Evolutionary conservation across 805 yeast genomes (phyloP).

Genomic region (Pichia heedii): DNA sequence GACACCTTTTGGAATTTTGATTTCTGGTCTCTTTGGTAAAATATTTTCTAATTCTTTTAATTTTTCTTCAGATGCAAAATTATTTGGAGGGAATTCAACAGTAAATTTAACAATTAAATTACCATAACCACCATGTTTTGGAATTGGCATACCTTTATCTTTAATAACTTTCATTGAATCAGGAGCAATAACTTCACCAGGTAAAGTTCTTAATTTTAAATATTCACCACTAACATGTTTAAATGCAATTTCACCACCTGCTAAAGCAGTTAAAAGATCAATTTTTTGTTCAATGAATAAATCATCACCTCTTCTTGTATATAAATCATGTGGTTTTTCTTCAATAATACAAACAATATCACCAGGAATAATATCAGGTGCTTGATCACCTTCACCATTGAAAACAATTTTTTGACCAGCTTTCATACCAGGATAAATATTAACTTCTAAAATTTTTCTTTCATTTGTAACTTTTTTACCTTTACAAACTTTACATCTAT

Average conservation of each 20-base stretch:
- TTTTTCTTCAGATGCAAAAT: constrained; percentile 68
- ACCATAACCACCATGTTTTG: constrained; percentile 82
- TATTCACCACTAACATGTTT: constrained; percentile 90
- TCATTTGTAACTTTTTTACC: constrained; percentile 85
- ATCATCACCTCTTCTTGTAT: constrained; percentile 85
- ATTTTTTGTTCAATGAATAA: constrained; percentile 76
- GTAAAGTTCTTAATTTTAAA: constrained; percentile 70
- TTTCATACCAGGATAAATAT: constrained; percentile 94
- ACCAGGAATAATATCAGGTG: constrained; percentile 91
- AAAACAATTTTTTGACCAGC: constrained; percentile 87
- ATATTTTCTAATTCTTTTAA: constrained; percentile 63
- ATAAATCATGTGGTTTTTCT: constrained; percentile 77
- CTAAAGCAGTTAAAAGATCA: constrained; percentile 88
- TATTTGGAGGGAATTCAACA: constrained; percentile 75
- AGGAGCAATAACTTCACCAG: constrained; percentile 92
- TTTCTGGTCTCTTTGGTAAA: constrained; percentile 66
- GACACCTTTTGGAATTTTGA: constrained; percentile 58
- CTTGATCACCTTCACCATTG: constrained; percentile 96
- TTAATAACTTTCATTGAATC: constrained; percentile 73
- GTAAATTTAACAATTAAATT: constrained; percentile 78
- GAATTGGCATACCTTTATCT: constrained; percentile 96
- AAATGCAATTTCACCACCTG: constrained; percentile 88
- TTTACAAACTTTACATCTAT: constrained; percentile 75
- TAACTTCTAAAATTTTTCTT: constrained; percentile 89
- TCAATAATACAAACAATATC: constrained; percentile 89